These are phyloP conservation scores for Leucocoprinus birnbaumii DNA, from an alignment of 768 basidiomycete species.

Conservation along the genomic window DNA sequence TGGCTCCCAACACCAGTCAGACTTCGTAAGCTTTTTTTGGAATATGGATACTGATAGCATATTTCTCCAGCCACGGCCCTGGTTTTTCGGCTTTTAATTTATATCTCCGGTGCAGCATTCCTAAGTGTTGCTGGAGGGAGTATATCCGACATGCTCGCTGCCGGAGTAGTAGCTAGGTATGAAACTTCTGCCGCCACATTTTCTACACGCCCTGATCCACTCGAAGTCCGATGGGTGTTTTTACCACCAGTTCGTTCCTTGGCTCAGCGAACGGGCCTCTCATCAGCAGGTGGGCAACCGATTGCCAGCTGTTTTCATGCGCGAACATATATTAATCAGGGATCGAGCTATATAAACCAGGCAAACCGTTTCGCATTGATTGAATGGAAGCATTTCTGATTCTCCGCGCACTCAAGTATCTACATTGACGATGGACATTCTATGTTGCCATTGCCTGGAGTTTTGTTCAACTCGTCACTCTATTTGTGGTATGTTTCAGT, in stretches of 20 bases:
- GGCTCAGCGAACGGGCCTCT: slow-evolving; percentile 55
- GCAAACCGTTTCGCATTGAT: too few species aligned
- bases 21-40: neutral
- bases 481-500: slow-evolving; percentile 43
- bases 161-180: slow-evolving; percentile 57
- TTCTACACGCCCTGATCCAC: neutral
- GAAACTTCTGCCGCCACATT: slow-evolving; percentile 17
- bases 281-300: slow-evolving; percentile 57
- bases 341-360: slow-evolving; percentile 65
- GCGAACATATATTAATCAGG: too few species aligned
- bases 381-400: too few species aligned
- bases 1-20: slow-evolving; percentile 46
- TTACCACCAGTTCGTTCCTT: slow-evolving; percentile 52
- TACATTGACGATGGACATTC: slow-evolving; percentile 78
- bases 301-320: too few species aligned
- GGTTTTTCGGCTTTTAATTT: slow-evolving; percentile 52
- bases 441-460: slow-evolving; percentile 70
- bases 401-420: slow-evolving; percentile 37
- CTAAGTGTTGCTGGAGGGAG: slow-evolving; percentile 57
- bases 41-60: neutral
- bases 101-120: slow-evolving; percentile 55
- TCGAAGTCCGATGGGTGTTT: slow-evolving; percentile 48
- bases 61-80: slow-evolving; percentile 49
- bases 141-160: slow-evolving; percentile 53
- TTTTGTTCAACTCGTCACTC: slow-evolving; percentile 44